Conservation (phyloP, 2,329 filamentous ascomycete species). For the Colletotrichum sojae region DNA sequence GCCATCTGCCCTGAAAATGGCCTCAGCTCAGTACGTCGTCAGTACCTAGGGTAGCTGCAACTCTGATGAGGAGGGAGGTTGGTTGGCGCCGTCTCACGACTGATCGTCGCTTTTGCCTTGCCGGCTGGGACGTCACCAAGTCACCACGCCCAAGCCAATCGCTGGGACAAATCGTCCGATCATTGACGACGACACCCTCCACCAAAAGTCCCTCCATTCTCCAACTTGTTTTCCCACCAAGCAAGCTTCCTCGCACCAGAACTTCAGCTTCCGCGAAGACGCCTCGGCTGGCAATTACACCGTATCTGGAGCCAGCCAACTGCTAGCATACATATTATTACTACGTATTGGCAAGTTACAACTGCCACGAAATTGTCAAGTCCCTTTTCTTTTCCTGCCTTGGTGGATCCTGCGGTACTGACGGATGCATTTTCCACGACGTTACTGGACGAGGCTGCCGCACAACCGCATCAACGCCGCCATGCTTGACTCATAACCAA, state of each 20-base stretch:
- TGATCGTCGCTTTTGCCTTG: constrained; percentile 24
- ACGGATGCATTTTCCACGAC: constrained; percentile 28
- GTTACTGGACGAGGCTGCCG: constrained; percentile 38
- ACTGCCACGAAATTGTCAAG: constrained; percentile 17
- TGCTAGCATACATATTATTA: background rate
- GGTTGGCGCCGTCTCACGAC: constrained; percentile 18
- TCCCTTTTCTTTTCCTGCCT: constrained; percentile 8
- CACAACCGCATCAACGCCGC: constrained; percentile 31
- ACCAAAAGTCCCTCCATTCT: constrained; percentile 1
- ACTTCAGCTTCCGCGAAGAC: background rate
- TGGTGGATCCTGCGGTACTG: constrained; percentile 22
- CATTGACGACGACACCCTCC: constrained; percentile 8
- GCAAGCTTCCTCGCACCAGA: too few relatives aligned
- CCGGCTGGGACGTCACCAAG: constrained; percentile 28
- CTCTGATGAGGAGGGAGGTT: background rate
- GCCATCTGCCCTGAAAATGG: constrained; percentile 1
- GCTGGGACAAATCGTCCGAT: constrained; percentile 18
- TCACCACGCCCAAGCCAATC: constrained; percentile 31
- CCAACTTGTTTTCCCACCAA: too few relatives aligned
- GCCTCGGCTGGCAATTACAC: background rate
- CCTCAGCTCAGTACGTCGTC: background rate
- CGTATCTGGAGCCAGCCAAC: background rate
- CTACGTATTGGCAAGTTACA: too few relatives aligned
- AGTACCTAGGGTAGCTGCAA: too few relatives aligned
- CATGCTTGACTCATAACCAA: constrained; percentile 39